These are phyloP conservation scores for Recurvomyces mirabilis DNA, from an alignment of 495 filamentous ascomycete genomes.

Conservation along the genomic window DNA sequence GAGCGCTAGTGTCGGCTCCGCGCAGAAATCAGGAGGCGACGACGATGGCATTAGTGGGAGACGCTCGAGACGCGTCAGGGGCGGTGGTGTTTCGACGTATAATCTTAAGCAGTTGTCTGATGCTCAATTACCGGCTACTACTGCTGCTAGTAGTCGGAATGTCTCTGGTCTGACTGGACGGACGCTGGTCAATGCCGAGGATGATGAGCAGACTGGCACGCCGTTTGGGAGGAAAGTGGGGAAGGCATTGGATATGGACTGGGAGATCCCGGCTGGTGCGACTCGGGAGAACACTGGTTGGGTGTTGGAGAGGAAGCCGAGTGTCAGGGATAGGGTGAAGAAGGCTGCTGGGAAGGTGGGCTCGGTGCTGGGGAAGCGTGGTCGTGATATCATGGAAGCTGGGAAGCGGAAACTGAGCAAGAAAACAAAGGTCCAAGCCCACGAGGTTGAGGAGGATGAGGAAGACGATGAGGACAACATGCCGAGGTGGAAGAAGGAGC, in stretches of 20 bases:
- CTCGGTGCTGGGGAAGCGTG: conserved; percentile 45
- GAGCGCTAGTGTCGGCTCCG: conserved; percentile 20
- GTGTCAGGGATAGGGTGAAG: conserved; percentile 19
- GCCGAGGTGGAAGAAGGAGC: conserved; percentile 14
- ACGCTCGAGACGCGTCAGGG: conserved; percentile 18
- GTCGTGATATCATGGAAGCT: conserved; percentile 35
- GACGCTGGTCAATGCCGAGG: conserved; percentile 17
- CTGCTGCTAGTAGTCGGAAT: conserved; percentile 23
- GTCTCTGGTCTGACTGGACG: conserved; percentile 22
- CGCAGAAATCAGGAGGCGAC: conserved; percentile 15
- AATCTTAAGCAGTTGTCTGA: conserved; percentile 28
- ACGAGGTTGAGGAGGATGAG: conserved; percentile 5
- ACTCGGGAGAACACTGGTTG: background rate
- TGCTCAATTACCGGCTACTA: conserved; percentile 22
- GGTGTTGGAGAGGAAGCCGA: conserved; percentile 14
- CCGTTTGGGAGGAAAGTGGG: conserved; percentile 6
- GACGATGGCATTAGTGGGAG: conserved; percentile 11
- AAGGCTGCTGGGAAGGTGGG: conserved; percentile 21
- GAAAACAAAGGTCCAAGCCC: background rate
- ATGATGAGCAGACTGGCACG: conserved; percentile 2
- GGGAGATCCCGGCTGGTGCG: conserved; percentile 1
- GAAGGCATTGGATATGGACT: conserved; percentile 7
- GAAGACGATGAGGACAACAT: conserved; percentile 11
- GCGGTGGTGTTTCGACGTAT: conserved; percentile 21
- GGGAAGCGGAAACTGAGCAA: conserved; percentile 32